Base-by-base conservation (phyloP, 345 rosid genomes). In the Rhodamnia argentea region DNA sequence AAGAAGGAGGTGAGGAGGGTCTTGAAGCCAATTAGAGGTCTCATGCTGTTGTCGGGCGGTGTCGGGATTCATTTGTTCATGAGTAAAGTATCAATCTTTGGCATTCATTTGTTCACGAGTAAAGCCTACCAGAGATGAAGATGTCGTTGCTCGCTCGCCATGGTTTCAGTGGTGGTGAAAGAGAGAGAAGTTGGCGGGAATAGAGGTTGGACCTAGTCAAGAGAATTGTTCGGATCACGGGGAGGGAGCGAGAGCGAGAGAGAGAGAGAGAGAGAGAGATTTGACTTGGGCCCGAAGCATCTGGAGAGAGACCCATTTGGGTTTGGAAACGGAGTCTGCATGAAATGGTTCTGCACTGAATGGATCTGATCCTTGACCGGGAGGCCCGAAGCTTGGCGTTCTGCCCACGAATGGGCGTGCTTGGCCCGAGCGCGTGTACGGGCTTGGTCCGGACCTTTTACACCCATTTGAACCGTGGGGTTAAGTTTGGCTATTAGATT, bases 191-290 rank as follows among this genome's bases (percentile, higher is more conserved):
- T 75, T 76, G 86, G 83, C 81, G 85, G 62, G 88, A 83, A 52
- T 27, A 57, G 83, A 87, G 86, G 75, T 56, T 89, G 37, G 81
- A 84, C 29, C 22, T 60, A 85, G 92, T 88, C 64, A 74, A 37
- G 91, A 93, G 93, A 58, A 82, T 85, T 89, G 78, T 86, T 87
- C 90, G 94, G 93, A 91, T 92, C 94, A 40, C 51, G 14, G 44
- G 40, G 52, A 42, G 82, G 27, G 29, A 26, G 37, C 37, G 40
- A 24, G 16, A 53, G 55, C 27, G 59, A 53, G 56, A 62, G 55
- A 52, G 83, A 52, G 83, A 70, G 37, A 40, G 70, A 18, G 52
- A 15, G 40, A 40, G 52, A 23, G 13, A 37, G 40, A 37, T 51
- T 82, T n/a, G 84, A 22, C 44, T 29, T 83, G 42, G 84, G 59